phyloP scores from a whole-genome alignment of 2,329 filamentous ascomycete genomes.

The Diaporthe aspalathi region DNA sequence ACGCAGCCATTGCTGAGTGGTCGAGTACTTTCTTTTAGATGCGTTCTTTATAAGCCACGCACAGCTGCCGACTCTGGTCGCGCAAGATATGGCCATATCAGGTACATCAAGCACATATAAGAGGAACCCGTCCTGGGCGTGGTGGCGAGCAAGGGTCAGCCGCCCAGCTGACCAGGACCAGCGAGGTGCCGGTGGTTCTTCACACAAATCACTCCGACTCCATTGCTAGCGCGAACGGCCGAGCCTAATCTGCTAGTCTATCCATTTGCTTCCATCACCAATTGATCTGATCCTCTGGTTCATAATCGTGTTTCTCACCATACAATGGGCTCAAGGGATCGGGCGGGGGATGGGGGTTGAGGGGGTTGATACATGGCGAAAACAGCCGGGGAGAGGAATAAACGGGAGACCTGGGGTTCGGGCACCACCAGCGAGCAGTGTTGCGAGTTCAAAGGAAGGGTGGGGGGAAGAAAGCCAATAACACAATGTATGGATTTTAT shows the following conservation, averaged over 20 bases:
- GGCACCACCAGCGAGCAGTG: constrained; percentile 4
- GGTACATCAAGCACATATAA: background rate
- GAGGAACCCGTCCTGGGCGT: background rate
- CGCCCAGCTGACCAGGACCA: constrained; percentile 5
- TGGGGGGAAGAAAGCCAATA: constrained; percentile 6
- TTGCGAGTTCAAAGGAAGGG: constrained; percentile 6
- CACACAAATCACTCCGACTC: constrained; percentile 21
- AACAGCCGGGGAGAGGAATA: background rate
- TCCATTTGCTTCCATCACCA: constrained; percentile 21
- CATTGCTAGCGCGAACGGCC: constrained; percentile 26
- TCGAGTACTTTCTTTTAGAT: no score
- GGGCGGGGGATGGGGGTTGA: no score
- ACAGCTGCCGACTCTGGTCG: background rate
- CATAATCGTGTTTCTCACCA: constrained; percentile 17
- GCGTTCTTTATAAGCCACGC: background rate
- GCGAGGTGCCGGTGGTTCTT: background rate
- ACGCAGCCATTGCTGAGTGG: background rate
- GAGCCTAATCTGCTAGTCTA: constrained; percentile 33
- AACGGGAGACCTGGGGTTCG: background rate
- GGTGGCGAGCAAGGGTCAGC: background rate
- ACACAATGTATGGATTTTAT: constrained; percentile 36
- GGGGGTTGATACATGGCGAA: constrained; percentile 7
- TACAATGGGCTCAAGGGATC: background rate
- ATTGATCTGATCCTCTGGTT: background rate
- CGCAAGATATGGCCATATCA: background rate